phyloP scores from a whole-genome alignment of 148 eudicot genomes.

The Nyssa sinensis region DNA sequence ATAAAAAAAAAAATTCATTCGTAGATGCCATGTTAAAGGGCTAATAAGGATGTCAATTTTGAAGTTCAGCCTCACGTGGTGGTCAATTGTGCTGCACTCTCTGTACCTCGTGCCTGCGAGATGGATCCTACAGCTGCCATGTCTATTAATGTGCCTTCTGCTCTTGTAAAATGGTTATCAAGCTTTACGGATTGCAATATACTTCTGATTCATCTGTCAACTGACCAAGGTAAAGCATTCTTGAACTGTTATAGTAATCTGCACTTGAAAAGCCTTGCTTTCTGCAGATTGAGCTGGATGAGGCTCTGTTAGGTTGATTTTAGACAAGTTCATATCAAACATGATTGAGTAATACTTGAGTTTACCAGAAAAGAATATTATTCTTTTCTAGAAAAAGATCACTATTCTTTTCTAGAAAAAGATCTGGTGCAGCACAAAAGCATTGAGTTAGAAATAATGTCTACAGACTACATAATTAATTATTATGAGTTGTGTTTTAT shows the following conservation, averaged over 20 bases:
- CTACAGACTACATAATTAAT: background rate
- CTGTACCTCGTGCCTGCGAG: slow-evolving; percentile 88
- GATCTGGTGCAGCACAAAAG: background rate
- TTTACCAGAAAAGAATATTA: background rate
- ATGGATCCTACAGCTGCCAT: slow-evolving; percentile 75
- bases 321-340: background rate
- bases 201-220: slow-evolving; percentile 87
- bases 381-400: no score
- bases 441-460: background rate
- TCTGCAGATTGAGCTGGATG: background rate
- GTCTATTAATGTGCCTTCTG: slow-evolving; percentile 78
- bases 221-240: slow-evolving; percentile 74
- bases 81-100: slow-evolving; percentile 93
- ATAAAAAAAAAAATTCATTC: background rate
- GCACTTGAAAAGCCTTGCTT: background rate
- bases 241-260: background rate
- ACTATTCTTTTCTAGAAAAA: background rate
- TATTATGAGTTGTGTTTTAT: background rate
- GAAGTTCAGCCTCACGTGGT: slow-evolving; percentile 83
- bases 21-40: background rate
- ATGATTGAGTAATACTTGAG: background rate
- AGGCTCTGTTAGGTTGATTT: background rate
- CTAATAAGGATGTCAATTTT: slow-evolving; percentile 4
- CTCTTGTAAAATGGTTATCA: slow-evolving; percentile 76
- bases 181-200: slow-evolving; percentile 45